Evolutionary conservation across 495 filamentous ascomycete species (phyloP).

Genomic region (Massariosphaeria phaeospora): DNA sequence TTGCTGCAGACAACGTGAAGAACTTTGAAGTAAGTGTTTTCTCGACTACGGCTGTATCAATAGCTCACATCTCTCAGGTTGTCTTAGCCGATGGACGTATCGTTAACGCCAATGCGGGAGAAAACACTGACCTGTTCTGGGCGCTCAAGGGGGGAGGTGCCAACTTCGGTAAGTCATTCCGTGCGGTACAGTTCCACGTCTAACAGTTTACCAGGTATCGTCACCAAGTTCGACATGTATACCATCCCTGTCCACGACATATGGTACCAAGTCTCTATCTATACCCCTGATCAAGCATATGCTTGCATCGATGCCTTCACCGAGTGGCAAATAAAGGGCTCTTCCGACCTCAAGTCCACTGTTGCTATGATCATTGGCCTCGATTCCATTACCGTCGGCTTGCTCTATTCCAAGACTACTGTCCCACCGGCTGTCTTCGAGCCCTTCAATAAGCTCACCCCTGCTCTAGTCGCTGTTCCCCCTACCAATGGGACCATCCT

Average conservation of each 20-base stretch:
- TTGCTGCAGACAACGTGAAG: slow-evolving; percentile 15
- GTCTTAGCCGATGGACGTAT: slow-evolving; percentile 19
- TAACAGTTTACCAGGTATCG: slow-evolving; percentile 12
- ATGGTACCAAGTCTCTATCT: slow-evolving; percentile 1
- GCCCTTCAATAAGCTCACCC: slow-evolving; percentile 2
- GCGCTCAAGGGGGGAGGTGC: slow-evolving; percentile 23
- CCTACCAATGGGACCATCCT: slow-evolving; percentile 1
- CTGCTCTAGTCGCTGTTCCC: neutral
- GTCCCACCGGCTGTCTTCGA: neutral
- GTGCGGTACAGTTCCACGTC: neutral
- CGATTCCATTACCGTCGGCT: neutral
- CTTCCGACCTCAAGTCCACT: slow-evolving; percentile 1
- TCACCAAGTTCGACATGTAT: slow-evolving; percentile 12
- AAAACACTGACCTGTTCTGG: slow-evolving; percentile 20
- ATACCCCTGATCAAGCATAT: slow-evolving; percentile 5
- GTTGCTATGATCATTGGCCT: slow-evolving; percentile 8
- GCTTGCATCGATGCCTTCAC: slow-evolving; percentile 12
- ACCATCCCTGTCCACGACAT: slow-evolving; percentile 15
- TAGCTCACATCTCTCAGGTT: slow-evolving; percentile 5
- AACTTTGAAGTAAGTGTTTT: slow-evolving; percentile 16
- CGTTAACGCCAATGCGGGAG: slow-evolving; percentile 10
- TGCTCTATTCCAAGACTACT: slow-evolving; percentile 1
- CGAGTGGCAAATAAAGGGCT: slow-evolving; percentile 1
- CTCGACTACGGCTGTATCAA: neutral
- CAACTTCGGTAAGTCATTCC: slow-evolving; percentile 23